Conservation (phyloP, 257 asterid species). For the Solanum etuberosum region DNA sequence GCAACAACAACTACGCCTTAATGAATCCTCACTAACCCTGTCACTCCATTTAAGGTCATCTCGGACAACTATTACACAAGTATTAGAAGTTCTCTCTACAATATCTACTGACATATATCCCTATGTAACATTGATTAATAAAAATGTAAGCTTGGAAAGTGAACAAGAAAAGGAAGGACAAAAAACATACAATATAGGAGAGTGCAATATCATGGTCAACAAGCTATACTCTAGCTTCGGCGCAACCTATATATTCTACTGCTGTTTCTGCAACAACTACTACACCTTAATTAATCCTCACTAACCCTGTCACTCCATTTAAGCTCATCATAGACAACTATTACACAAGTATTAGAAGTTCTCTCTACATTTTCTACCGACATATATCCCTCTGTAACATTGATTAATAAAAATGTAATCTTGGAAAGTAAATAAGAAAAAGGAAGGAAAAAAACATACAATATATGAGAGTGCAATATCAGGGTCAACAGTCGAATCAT, state of each 20-base stretch:
- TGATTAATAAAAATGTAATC: not conserved
- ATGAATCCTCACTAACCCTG: not conserved
- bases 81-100: not conserved
- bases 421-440: not conserved
- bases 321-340: not conserved
- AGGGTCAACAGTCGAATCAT: conserved; percentile 4
- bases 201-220: not conserved
- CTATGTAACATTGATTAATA: not conserved
- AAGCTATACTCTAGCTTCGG: not conserved
- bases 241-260: not conserved
- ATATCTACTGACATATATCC: not conserved
- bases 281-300: not conserved
- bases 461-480: conserved; percentile 8
- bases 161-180: not conserved
- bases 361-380: not conserved
- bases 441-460: not conserved
- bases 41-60: not conserved
- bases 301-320: not conserved
- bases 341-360: not conserved
- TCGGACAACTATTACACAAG: not conserved
- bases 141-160: not conserved
- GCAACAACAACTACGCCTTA: not conserved
- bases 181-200: not conserved
- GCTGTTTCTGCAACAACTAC: not conserved
- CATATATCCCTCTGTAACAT: not conserved